Evolutionary conservation across 257 asterid genomes (phyloP).

Genomic region (Gentiana dahurica): DNA sequence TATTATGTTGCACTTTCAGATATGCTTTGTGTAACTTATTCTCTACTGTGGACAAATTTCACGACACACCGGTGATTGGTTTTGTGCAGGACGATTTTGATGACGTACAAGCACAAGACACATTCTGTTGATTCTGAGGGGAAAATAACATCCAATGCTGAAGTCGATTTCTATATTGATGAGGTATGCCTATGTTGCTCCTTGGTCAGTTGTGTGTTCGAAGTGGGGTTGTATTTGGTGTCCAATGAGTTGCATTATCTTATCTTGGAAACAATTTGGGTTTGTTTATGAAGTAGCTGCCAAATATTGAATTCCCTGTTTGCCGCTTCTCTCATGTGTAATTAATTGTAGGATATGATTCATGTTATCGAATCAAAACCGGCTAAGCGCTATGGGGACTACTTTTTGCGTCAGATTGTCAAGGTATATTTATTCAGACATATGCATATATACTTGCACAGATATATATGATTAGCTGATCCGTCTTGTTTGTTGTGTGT

Average conservation of each 20-base stretch:
- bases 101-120: constrained; percentile 94
- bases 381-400: constrained; percentile 54
- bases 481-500: background rate
- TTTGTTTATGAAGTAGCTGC: too few relatives aligned
- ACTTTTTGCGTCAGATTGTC: constrained; percentile 64
- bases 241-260: too few relatives aligned
- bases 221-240: too few relatives aligned
- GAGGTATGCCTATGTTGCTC: constrained; percentile 45
- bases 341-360: constrained; percentile 35
- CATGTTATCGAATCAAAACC: constrained; percentile 54
- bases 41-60: too few relatives aligned
- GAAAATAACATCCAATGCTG: constrained; percentile 68
- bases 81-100: constrained; percentile 67
- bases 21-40: background rate
- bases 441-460: background rate
- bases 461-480: constrained; percentile 1
- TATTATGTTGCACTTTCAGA: background rate
- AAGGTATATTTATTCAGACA: constrained; percentile 33
- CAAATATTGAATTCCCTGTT: too few relatives aligned
- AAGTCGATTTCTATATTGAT: constrained; percentile 68
- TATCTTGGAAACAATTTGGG: too few relatives aligned
- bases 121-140: constrained; percentile 74
- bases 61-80: background rate
- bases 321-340: constrained; percentile 1
- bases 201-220: background rate